Conservation (phyloP, 257 asterid species). For the Solanum pennellii region DNA sequence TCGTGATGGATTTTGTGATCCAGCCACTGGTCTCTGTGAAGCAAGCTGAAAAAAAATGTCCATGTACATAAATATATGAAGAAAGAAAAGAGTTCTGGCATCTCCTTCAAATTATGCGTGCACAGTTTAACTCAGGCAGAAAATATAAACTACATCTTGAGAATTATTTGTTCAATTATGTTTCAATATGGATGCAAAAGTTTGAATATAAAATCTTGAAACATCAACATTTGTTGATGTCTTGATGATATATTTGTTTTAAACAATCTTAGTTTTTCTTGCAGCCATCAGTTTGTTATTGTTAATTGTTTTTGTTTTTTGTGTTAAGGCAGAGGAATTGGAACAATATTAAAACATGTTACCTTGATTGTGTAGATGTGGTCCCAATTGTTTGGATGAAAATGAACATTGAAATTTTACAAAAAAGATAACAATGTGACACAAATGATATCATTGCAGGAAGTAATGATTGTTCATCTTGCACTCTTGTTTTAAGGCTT, state of each 20-base stretch:
- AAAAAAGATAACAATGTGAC: not conserved
- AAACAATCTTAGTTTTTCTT: not conserved
- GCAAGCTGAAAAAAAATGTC: conserved; percentile 1
- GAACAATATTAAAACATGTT: not conserved
- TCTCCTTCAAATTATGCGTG: not conserved
- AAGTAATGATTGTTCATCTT: not conserved
- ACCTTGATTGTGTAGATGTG: not conserved
- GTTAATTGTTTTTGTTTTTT: not conserved
- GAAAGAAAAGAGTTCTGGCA: not conserved
- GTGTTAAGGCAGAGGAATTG: not conserved
- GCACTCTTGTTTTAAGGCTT: not conserved
- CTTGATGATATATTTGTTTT: not conserved
- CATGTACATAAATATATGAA: not conserved
- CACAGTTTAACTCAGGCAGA: not conserved
- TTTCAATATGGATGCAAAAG: not conserved
- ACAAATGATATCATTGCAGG: not conserved
- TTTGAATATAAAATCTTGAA: not conserved
- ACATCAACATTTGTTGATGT: not conserved
- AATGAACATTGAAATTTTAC: not conserved
- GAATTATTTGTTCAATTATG: not conserved
- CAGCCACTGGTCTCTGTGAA: conserved; percentile 74
- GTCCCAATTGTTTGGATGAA: conserved; percentile 1
- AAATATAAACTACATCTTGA: not conserved
- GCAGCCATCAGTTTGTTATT: not conserved
- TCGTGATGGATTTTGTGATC: conserved; percentile 82